Conservation (phyloP, 2,329 filamentous ascomycete genomes). For the Penicillium sp. region DNA sequence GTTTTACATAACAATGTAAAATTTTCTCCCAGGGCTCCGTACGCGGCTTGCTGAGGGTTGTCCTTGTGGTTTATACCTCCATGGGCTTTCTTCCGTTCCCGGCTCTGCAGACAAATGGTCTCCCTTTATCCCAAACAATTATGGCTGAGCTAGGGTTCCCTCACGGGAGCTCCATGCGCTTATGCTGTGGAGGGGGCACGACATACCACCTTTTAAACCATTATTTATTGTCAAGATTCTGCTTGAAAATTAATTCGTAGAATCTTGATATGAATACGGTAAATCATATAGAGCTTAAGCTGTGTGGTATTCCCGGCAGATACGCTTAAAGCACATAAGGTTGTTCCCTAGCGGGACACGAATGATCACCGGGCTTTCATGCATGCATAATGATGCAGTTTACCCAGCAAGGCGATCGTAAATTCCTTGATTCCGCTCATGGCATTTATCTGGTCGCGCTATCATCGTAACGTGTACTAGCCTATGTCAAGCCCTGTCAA, state of each 20-base stretch:
- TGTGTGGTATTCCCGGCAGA: neutral
- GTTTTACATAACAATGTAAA: constrained; percentile 52
- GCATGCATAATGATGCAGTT: no score
- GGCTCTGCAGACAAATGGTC: constrained; percentile 46
- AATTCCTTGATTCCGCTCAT: constrained; percentile 4
- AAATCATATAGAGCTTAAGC: neutral
- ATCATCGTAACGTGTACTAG: neutral
- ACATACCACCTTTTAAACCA: constrained; percentile 32
- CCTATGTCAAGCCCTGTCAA: neutral
- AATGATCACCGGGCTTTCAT: neutral
- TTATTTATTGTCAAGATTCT: neutral
- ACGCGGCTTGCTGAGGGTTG: constrained; percentile 52
- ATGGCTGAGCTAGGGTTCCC: constrained; percentile 47
- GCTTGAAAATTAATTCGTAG: neutral
- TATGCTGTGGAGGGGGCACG: constrained; percentile 50
- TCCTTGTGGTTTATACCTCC: constrained; percentile 43
- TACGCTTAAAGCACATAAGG: neutral
- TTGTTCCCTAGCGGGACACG: neutral
- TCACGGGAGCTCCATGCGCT: constrained; percentile 42
- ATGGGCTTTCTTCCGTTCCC: constrained; percentile 54
- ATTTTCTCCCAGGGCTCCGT: constrained; percentile 48
- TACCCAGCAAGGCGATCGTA: no score
- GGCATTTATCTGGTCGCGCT: neutral
- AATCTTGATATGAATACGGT: neutral
- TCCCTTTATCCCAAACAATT: constrained; percentile 47